Evolutionary conservation across 1,284 basidiomycete genomes (phyloP), one percentile per base, ranked within the genome.

Genomic region (Gomphus sp.): DNA sequence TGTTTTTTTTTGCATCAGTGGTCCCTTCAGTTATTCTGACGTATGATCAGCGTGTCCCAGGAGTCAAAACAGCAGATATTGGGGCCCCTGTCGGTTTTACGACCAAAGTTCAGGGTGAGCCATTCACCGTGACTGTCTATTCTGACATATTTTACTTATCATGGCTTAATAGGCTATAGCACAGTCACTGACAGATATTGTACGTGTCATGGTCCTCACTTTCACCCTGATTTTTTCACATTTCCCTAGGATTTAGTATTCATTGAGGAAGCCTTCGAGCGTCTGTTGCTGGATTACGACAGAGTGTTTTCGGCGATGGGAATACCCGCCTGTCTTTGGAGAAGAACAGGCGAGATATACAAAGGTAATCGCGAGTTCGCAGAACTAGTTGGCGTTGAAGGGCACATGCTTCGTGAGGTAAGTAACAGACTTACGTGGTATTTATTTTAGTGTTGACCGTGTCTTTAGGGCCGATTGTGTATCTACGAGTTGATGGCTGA

Each of bases 401-500:
- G 90, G 34, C 83, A 84, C 63, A 84, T 86, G 80, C 79, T 92
- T 69, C 81, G 89, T 16, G 89, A 93, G 62, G 89, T 86, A 64
- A 67, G 81, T 11, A 33, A 2, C 31, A 18, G 31, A 12, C 31
- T 14, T 50, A 25, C 2, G 2, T 16, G 49, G 34, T 5, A 18
- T 16, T 14, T 25, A 31, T 36, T n/a, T 37, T 43, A 54, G 56
- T 12, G 45, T 47, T 47, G 10, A 47, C 2, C 3, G 18, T 47
- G 45, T 10, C 28, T 61, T 3, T 60, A 91, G 77, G 96, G 96
- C 1, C 85, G 92, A 54, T 72, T 98, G 50, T 97, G 94, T 66
- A 98, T 99, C 58, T 98, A 98, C 73, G 96, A 99, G 71, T 80
- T 98, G 57, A 95, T 96, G 92, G 89, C 91, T 2, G 91, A 96